Evolutionary conservation across 2,329 filamentous ascomycete genomes (phyloP), one percentile per base, ranked within the genome.

Genomic region (Hawksworthiomyces lignivorus): DNA sequence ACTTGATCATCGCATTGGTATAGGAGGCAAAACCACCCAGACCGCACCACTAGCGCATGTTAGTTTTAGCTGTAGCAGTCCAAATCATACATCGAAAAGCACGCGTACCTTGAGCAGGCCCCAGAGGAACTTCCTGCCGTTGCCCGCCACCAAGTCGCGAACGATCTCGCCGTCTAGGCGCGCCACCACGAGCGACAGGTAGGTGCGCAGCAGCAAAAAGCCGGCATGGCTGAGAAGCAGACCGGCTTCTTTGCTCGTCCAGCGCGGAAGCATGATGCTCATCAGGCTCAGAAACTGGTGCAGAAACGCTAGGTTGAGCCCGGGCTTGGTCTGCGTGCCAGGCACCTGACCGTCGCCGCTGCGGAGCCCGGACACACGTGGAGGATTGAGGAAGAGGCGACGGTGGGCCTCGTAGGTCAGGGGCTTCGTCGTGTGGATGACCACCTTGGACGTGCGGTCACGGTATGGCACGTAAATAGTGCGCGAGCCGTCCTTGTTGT

Each of bases 1-100:
- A 98, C 63, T 97, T 97, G 71, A 98, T 98, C 84, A 94, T 96
- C 41, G 90, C 88, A 62, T 98, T 98, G 38, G 90, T 96, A 58
- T 98, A 98, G 1, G 90, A 94, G 8, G 89, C 90, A 49, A 97
- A 81, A 3, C 85, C 87, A 31, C 92, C 92, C 27, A 98, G 82
- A 4, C 90, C 88, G 50, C 89, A 88, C 92, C 92, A 98, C 71
- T 79, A 26, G 24, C 12, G 8, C 24, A 12, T 26, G 8, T 26
- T 26, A 4, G 12, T 26, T 26, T 26, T 26, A 8, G 3, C 24
- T 30, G 24, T 30, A 30, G 2, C 5, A 11, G 28, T 26, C 7
- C 22, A 22, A 28, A 32, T n/a, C 17, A 19, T 9, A 15, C 9
- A 9, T 26, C 7, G 9, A 17, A 26, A 12, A 8, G 29, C 4